Percentiles rank a stretch among this genome's conserved stretches.
Evolutionary conservation across 352 stramenopile species (phyloP).

Genomic region (Globisporangium viniferum): DNA sequence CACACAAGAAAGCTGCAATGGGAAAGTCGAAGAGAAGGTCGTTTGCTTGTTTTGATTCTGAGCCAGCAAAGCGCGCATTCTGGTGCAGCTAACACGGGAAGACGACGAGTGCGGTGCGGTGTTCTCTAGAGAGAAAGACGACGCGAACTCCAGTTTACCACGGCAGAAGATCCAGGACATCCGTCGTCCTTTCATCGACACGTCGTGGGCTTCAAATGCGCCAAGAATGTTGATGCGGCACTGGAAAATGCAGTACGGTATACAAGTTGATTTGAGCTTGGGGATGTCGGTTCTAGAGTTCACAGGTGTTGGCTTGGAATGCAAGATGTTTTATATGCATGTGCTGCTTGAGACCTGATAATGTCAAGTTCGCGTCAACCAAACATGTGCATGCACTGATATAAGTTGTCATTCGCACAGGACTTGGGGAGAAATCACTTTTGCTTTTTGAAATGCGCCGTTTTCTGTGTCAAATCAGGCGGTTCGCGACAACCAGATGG

Average conservation of each 20-base stretch:
- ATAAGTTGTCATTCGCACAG: neutral
- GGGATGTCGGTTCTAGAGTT: neutral
- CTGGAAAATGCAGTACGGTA: neutral
- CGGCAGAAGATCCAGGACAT: neutral
- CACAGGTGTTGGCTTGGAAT: neutral
- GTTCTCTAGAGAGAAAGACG: neutral
- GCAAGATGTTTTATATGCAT: no score
- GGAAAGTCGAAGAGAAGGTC: neutral
- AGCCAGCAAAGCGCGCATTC: neutral
- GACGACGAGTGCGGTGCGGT: neutral
- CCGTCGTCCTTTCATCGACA: neutral
- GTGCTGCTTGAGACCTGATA: no score
- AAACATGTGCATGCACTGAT: neutral
- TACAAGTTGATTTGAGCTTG: neutral
- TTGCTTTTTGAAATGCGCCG: neutral
- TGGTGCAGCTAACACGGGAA: neutral
- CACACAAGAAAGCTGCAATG: neutral
- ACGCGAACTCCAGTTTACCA: neutral
- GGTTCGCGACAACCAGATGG: neutral
- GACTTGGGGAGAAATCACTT: neutral
- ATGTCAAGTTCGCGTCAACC: neutral
- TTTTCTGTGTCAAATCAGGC: neutral
- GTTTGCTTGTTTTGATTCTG: neutral
- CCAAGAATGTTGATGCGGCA: neutral
- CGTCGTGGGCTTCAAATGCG: neutral